phyloP scores from a whole-genome alignment of 2,329 filamentous ascomycete genomes.

The Thermomyces lanuginosus region DNA sequence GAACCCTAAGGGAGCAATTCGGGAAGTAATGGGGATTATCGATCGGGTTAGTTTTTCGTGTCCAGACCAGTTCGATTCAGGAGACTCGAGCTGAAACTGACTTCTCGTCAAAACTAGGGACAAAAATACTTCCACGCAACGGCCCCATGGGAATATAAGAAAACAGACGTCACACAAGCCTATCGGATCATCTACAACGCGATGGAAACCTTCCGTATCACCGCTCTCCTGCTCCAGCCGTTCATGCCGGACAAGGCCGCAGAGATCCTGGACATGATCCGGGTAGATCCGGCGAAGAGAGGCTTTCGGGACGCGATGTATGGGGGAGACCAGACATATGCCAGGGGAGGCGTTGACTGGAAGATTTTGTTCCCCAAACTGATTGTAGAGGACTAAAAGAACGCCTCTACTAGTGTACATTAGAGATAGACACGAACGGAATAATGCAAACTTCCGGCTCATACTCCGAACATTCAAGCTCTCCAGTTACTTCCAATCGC shows the following conservation, averaged over 20 bases:
- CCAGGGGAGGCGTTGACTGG: constrained; percentile 22
- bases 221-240: constrained; percentile 73
- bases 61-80: background rate
- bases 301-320: constrained; percentile 45
- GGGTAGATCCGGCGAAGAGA: constrained; percentile 48
- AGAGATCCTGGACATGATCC: constrained; percentile 59
- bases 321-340: constrained; percentile 55
- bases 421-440: too few species aligned
- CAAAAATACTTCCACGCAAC: constrained; percentile 50
- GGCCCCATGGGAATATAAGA: constrained; percentile 46
- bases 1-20: constrained; percentile 49
- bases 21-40: constrained; percentile 46
- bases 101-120: constrained; percentile 29
- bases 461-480: too few species aligned
- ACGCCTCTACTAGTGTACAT: too few species aligned
- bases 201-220: constrained; percentile 61
- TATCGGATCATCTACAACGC: constrained; percentile 51
- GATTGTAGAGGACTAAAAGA: constrained; percentile 22
- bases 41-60: constrained; percentile 41
- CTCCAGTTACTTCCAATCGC: too few species aligned
- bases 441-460: too few species aligned
- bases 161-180: constrained; percentile 25
- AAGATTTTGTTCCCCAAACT: constrained; percentile 38
- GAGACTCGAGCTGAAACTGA: constrained; percentile 1
- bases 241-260: constrained; percentile 70